Evolutionary conservation across 352 stramenopile species (phyloP), one percentile per base, ranked within the genome.

Genomic region (Globisporangium lucens): DNA sequence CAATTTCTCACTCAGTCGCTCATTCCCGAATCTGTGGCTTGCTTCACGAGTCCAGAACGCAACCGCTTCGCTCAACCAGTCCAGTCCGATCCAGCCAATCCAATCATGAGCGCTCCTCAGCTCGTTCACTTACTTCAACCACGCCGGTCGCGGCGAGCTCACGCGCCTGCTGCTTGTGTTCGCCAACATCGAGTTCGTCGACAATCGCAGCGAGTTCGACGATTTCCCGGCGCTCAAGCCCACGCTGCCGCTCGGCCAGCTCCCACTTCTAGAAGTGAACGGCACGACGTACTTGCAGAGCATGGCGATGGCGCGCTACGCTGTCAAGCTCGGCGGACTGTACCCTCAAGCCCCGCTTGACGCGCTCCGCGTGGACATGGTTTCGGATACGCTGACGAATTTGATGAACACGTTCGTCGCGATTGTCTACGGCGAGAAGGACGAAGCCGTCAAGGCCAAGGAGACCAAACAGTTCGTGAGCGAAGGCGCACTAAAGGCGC

Each of bases 81-180:
- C 1, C 12, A 30, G 12, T 41, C 36, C 36, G 12, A 10, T 13
- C 35, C 35, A 41, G 8, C 9, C 36, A 15, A 13, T 2, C 9
- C 36, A 41, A 5, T 13, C 10, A 65, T 57, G 46, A 62, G 13
- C 3, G 36, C 56, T 20, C 46, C 72, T n/a, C 67, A 74, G 15
- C 61, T 89, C 52, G 78, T 63, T 94, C 38, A 90, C 75, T 43
- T 96, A 96, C 74, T 93, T 95, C 57, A 60, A 76, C 43, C 62
- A 74, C 46, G 17, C 73, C 0, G 87, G 76, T 2, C 82, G 80
- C 29, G 87, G 67, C 0, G 89, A 95, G 75, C 66, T 89, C 30
- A 77, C 82, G 5, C 85, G 87, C 29, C 72, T 95, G 22, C 70
- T 82, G 10, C 58, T 92, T 46, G 64, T 70, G 9, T 75, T 74